These are phyloP conservation scores for Yamadazyma triangularis DNA, from an alignment of 1,139 yeast species.

Conservation along the genomic window DNA sequence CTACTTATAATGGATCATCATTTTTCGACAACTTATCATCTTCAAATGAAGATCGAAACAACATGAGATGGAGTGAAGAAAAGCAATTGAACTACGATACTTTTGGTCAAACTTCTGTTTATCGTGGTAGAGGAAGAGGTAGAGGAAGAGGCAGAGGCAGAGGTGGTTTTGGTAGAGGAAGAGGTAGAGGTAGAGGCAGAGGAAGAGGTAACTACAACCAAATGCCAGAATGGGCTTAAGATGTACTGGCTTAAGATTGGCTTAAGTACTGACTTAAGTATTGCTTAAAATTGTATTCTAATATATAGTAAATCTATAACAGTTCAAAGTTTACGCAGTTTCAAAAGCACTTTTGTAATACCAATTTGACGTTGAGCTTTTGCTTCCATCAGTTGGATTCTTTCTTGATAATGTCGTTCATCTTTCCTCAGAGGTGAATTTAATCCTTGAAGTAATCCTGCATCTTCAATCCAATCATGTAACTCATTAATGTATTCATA, in stretches of 20 bases:
- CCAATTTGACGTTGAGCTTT: too few relatives aligned
- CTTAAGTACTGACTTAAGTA: too few relatives aligned
- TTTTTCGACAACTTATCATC: constrained; percentile 80
- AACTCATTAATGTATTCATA: constrained; percentile 23
- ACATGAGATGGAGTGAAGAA: constrained; percentile 61
- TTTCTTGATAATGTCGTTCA: too few relatives aligned
- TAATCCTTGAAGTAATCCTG: background rate
- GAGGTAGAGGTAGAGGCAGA: constrained; percentile 23
- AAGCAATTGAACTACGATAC: constrained; percentile 60
- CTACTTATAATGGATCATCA: constrained; percentile 61
- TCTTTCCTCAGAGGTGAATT: background rate
- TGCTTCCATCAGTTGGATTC: too few relatives aligned
- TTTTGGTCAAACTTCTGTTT: constrained; percentile 52
- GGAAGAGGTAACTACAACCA: constrained; percentile 16
- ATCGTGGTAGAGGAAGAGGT: constrained; percentile 22
- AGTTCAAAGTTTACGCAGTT: too few relatives aligned
- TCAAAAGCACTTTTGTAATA: too few relatives aligned
- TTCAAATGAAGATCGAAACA: constrained; percentile 35
- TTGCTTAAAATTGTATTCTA: too few relatives aligned
- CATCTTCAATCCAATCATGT: constrained; percentile 6
- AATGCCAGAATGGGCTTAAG: constrained; percentile 18
- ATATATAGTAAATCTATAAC: too few relatives aligned
- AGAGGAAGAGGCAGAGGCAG: constrained; percentile 32
- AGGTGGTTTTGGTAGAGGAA: constrained; percentile 18
- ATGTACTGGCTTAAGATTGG: background rate